Conservation (phyloP, 2,329 filamentous ascomycete genomes). For the Blastomyces silverae region DNA sequence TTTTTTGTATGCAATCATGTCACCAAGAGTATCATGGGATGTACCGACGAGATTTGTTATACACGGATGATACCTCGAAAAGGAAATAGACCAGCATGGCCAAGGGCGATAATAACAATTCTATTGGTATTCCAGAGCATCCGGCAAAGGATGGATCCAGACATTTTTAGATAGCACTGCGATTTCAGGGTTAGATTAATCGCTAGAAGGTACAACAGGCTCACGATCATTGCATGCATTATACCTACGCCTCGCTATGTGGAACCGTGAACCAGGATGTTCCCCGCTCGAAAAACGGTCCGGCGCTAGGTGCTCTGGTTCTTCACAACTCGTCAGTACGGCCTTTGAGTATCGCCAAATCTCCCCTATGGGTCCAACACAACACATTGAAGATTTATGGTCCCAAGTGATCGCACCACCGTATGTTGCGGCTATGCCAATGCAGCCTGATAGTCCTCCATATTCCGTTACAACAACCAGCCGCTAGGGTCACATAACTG, state of each 20-base stretch:
- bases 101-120: not conserved
- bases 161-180: not conserved
- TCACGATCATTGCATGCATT: slow-evolving; percentile 12
- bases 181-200: slow-evolving; percentile 4
- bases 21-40: not conserved
- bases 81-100: slow-evolving; percentile 1
- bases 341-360: not conserved
- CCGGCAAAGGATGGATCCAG: not conserved
- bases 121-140: slow-evolving; percentile 8
- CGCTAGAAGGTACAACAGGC: slow-evolving; percentile 8
- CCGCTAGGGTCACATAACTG: slow-evolving; percentile 2
- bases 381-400: not conserved
- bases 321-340: slow-evolving; percentile 7
- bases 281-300: slow-evolving; percentile 10
- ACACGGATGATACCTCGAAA: slow-evolving; percentile 1
- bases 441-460: slow-evolving; percentile 6
- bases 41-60: not conserved
- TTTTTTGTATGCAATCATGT: slow-evolving; percentile 4
- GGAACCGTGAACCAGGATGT: slow-evolving; percentile 11
- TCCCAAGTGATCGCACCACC: slow-evolving; percentile 4
- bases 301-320: slow-evolving; percentile 1
- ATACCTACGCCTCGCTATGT: slow-evolving; percentile 13
- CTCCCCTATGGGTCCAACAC: slow-evolving; percentile 9
- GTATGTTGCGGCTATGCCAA: not conserved
- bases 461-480: not conserved